These are phyloP conservation scores for Dryas drummondii DNA, from an alignment of 306 rosid genomes.

Conservation along the genomic window DNA sequence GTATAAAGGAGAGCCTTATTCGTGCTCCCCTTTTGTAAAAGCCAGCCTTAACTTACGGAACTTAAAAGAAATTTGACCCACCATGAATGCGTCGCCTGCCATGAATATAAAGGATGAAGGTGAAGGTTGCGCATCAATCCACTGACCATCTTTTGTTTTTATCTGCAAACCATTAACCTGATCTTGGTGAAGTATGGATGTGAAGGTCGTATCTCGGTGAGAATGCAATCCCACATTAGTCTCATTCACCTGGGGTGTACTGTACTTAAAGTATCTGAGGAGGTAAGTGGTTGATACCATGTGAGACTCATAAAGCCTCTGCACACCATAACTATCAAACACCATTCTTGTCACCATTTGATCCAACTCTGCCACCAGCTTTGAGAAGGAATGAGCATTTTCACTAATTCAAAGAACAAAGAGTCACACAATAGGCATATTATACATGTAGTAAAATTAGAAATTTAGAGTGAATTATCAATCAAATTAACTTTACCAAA, in stretches of 20 bases:
- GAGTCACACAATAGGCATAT: not conserved
- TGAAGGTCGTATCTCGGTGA: slow-evolving; percentile 38
- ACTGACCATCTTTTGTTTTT: slow-evolving; percentile 23
- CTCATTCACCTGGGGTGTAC: slow-evolving; percentile 21
- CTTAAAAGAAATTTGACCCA: not conserved
- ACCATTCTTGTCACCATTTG: slow-evolving; percentile 38
- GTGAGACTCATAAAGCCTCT: slow-evolving; percentile 19
- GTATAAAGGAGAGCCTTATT: no score
- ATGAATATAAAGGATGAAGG: slow-evolving; percentile 30
- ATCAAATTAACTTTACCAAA: slow-evolving; percentile 1
- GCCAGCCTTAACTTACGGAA: no score
- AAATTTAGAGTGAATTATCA: not conserved
- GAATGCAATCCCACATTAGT: slow-evolving; percentile 27
- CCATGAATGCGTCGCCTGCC: slow-evolving; percentile 43
- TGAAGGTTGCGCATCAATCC: slow-evolving; percentile 36
- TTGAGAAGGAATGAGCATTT: slow-evolving; percentile 25
- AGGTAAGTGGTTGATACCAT: slow-evolving; percentile 25
- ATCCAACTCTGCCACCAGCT: slow-evolving; percentile 27
- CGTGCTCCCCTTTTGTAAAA: no score
- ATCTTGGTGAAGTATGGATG: slow-evolving; percentile 36
- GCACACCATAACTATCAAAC: slow-evolving; percentile 41
- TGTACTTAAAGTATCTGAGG: slow-evolving; percentile 34
- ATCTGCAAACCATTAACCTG: slow-evolving; percentile 38
- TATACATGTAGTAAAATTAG: no score
- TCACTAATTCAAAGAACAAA: no score